Evolutionary conservation across 331 rosid genomes (phyloP), one percentile per base, ranked within the genome.

Genomic region (Acacia concinna): DNA sequence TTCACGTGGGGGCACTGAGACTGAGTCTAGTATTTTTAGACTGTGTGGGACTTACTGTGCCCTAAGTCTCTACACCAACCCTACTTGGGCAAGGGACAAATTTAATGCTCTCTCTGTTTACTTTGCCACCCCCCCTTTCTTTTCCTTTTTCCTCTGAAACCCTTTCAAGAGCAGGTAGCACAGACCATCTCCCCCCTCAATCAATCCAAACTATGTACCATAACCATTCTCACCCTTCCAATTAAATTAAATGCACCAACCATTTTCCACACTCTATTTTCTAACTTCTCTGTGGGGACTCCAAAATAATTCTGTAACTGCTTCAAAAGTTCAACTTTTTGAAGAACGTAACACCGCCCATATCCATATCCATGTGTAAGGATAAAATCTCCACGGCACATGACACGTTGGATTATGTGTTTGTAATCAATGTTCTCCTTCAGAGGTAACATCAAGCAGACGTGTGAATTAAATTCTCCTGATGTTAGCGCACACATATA

Each of bases 11-110:
- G 84, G 35, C 74, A 79, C 79, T 37, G 44, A 65, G 70, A 34
- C 44, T 73, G 74, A 57, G 63, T 62, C 86, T 76, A 84, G 79
- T 34, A 9, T 72, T 81, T 8, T 76, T 81, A 47, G 87, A 73
- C 69, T 57, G 27, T 72, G 52, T 62, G 64, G 52, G 78, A 65
- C 72, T 73, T 34, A 51, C 71, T 70, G 54, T 76, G 37, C 66
- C 75, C 75, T 34, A 51, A 73, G 44, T 41, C 37, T 72, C 73
- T 64, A 76, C 40, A 66, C 78, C 73, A 47, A 1, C 46, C 81
- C 84, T 74, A 79, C 81, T 75, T 56, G 43, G 66, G 71, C 80
- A 77, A 86, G 87, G 84, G 92, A 88, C 89, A 83, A 76, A 86
- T 90, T 90, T 83, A 88, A 82, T 86, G 92, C 85, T 77, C 77